Base-by-base conservation (phyloP, 2,329 filamentous ascomycete genomes). In the Colletotrichum sp. region DNA sequence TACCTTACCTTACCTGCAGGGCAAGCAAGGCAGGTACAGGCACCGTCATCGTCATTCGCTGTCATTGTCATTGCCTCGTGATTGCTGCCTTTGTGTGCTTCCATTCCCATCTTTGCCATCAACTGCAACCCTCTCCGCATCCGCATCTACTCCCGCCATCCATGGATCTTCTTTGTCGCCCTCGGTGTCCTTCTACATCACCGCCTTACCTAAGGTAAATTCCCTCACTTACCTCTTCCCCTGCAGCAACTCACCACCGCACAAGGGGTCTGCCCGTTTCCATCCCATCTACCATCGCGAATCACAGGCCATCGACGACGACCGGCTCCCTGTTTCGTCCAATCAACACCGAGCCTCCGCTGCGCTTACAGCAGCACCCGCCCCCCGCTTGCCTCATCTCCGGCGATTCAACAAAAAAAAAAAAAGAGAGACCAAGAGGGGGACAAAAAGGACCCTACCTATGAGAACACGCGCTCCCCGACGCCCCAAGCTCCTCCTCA, bases 371-470 rank as follows among this genome's bases (percentile, higher is more conserved):
- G 26, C 59, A 36, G 55, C 60, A 24, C 67, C 32, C 26, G 24
- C 68, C 57, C 39, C 30, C 28, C 44, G n/a, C 44, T 48, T 48
- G 24, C 36, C 24, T 26, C 39, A 71, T 62, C 57, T 76, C 44
- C 70, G 74, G 74, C 70, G 59, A 62, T 73, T 74, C 70, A 75
- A 75, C 70, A 75, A 76, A 75, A 76, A 73, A 64, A 39, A 59
- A 30, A 59, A 39, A 1, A 16, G 12, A 18, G 57, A 32, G 13
- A 9, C 22, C 16, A 15, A 28, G 69, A 34, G 44, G 44, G 44
- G 44, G 44, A 48, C 44, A 48, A 48, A 13, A 48, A 48, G 22
- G n/a, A 48, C n/a, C 44, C 44, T 48, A 48, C 72, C 72, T 75
- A 66, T 68, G 18, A 68, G 39, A 66, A 36, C 32, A 60, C 62